Evolutionary conservation across 2,329 filamentous ascomycete species (phyloP), one percentile per base, ranked within the genome.

Genomic region (Parastagonospora nodorum): DNA sequence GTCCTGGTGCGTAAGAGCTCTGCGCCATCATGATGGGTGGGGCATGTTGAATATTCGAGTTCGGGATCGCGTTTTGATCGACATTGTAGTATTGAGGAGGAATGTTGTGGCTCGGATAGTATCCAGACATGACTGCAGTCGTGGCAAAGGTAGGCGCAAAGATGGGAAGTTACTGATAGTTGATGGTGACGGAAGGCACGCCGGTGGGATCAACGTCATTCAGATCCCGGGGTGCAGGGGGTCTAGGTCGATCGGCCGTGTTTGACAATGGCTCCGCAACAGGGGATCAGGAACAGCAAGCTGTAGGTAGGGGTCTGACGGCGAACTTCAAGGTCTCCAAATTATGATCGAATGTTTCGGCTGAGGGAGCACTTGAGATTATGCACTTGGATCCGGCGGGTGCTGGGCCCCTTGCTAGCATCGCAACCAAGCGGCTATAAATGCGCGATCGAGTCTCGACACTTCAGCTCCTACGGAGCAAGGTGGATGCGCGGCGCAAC

Each of bases 181-280:
- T 53, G 60, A 39, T 63, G 62, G 60, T 61, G 65, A 65, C 54
- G 54, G 55, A 64, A 63, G 56, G 53, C 44, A 55, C 45, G 57
- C 57, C 58, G 60, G 55, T 53, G 58, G 58, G 61, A 69, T 66
- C 67, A 72, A 73, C 70, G 70, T 74, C 71, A 74, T 74, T 59
- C 68, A 68, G 60, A 57, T 60, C 51, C 50, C 55, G 62, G 47
- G 53, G 51, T 58, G 61, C 69, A 71, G 67, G 67, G 68, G 53
- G 71, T 55, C 48, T 47, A 58, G 55, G 67, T 60, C 63, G 69
- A 71, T 72, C 68, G 66, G 60, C 64, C 57, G 60, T 57, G 60
- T 53, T 57, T 61, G 60, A 64, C 57, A 63, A 66, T 60, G 54
- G 61, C 58, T 61, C 56, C 53, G 59, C 60, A 60, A 55, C 58